phyloP scores from a whole-genome alignment of 208 protist species.

The Angomonas deanei region DNA sequence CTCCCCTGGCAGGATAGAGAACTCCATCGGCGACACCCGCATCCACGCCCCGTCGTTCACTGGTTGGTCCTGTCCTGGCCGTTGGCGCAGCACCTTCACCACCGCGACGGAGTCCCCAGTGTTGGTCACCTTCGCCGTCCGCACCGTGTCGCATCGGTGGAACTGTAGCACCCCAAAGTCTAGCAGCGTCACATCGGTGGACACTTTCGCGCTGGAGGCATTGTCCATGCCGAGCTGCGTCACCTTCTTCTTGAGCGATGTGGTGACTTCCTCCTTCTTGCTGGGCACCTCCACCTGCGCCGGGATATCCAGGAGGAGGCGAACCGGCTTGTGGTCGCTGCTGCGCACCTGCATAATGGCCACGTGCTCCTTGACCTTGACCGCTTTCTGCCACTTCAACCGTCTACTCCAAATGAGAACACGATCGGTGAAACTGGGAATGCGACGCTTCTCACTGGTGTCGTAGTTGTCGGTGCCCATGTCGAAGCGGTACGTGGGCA shows the following conservation, averaged over 20 bases:
- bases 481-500: conserved; percentile 91
- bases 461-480: conserved; percentile 87
- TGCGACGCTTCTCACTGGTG: conserved; percentile 87
- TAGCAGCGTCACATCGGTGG: conserved; percentile 23
- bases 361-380: conserved; percentile 34
- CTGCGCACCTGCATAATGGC: conserved; percentile 48
- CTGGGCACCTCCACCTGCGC: conserved; percentile 50
- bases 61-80: conserved; percentile 9
- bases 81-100: conserved; percentile 58
- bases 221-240: conserved; percentile 33
- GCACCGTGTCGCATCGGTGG: conserved; percentile 31
- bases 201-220: conserved; percentile 38
- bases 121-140: conserved; percentile 52
- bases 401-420: conserved; percentile 60
- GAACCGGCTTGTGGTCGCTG: conserved; percentile 86
- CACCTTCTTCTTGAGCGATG: conserved; percentile 38
- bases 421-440: conserved; percentile 89
- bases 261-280: conserved; percentile 45
- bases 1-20: conserved; percentile 67
- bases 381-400: conserved; percentile 27
- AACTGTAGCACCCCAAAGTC: conserved; percentile 68
- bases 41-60: conserved; percentile 58
- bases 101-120: conserved; percentile 59
- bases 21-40: conserved; percentile 50
- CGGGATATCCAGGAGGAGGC: conserved; percentile 55